Evolutionary conservation across 2,329 filamentous ascomycete species (phyloP).

Genomic region (Westerdykella sp.): DNA sequence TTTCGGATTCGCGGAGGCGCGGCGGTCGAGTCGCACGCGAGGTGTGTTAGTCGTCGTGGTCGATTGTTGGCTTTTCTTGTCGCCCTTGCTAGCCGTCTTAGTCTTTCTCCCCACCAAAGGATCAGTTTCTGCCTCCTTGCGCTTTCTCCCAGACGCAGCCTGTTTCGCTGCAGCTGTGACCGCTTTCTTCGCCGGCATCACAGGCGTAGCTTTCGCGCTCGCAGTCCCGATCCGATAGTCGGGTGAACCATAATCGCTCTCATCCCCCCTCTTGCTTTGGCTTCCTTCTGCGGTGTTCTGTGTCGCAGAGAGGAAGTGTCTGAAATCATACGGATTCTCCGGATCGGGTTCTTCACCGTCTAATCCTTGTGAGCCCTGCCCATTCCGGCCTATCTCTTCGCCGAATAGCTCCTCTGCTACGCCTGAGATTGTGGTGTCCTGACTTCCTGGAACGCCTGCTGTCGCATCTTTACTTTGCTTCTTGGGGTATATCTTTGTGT

Average conservation of each 20-base stretch:
- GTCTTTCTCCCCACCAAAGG: slow-evolving; percentile 14
- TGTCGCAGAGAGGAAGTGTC: slow-evolving; percentile 39
- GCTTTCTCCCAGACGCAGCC: slow-evolving; percentile 12
- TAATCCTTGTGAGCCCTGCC: slow-evolving; percentile 5
- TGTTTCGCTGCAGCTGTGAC: slow-evolving; percentile 4
- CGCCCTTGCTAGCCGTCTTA: neutral
- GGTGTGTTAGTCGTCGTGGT: slow-evolving; percentile 9
- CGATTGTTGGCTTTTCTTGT: slow-evolving; percentile 16
- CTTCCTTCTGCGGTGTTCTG: slow-evolving; percentile 8
- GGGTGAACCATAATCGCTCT: slow-evolving; percentile 27
- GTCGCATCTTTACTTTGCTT: slow-evolving; percentile 14
- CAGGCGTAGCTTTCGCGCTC: slow-evolving; percentile 26
- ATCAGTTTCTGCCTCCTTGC: slow-evolving; percentile 20
- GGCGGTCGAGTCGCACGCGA: slow-evolving; percentile 33
- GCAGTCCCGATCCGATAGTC: slow-evolving; percentile 25
- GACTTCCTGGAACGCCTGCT: neutral
- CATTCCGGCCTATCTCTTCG: slow-evolving; percentile 13
- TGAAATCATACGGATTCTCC: slow-evolving; percentile 45
- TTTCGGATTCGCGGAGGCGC: slow-evolving; percentile 21
- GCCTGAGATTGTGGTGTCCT: slow-evolving; percentile 3
- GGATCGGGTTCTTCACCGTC: slow-evolving; percentile 37
- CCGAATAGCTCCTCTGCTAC: slow-evolving; percentile 23
- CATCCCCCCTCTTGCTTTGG: slow-evolving; percentile 23
- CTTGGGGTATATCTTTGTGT: slow-evolving; percentile 55
- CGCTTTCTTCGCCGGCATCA: slow-evolving; percentile 18